Evolutionary conservation across 768 basidiomycete genomes (phyloP), one percentile per base, ranked within the genome.

Genomic region (Lactarius deliciosus): DNA sequence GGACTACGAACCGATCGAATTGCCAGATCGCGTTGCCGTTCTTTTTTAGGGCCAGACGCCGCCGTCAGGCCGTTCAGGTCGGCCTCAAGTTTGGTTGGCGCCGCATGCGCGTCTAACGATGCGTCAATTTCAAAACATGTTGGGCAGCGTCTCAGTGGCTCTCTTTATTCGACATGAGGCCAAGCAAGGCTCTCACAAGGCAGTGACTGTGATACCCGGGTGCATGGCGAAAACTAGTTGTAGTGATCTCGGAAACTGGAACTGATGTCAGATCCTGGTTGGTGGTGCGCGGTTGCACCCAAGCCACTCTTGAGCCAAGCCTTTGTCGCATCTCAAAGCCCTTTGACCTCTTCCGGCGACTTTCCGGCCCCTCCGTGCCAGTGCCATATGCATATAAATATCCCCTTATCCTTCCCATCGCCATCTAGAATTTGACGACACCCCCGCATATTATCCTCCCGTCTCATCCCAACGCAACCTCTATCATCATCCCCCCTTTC

Each of bases 1-100:
- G 60, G 66, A 63, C 41, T 20, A 43, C 45, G 38, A 66, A 60
- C 66, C 66, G 66, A 68, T 68, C 66, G 63, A 30, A 45, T 58
- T 63, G 53, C 57, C 50, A 64, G 66, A 67, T 67, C 66, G 61
- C 62, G 66, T 68, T 68, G 66, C 62, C 61, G 53, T 58, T 64
- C 53, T 54, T 47, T 64, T 67, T 63, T 67, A 61, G 60, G 65
- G 43, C 66, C 62, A 68, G 62, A 34, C 63, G 62, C 66, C 58
- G 62, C 66, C 66, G 66, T 41, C 57, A 62, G 60, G 54, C 66
- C 66, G 66, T 41, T 57, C 66, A 64, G 54, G 58, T 63, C 66
- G 66, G 66, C 63, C 66, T 60, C 62, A 63, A 63, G 62, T 63
- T 54, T n/a, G 38, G 65, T 54, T 60, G 61, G 65, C 65, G 65